Evolutionary conservation across 371 early-diverging fungal genomes (phyloP).

Genomic region (Ordospora colligata): DNA sequence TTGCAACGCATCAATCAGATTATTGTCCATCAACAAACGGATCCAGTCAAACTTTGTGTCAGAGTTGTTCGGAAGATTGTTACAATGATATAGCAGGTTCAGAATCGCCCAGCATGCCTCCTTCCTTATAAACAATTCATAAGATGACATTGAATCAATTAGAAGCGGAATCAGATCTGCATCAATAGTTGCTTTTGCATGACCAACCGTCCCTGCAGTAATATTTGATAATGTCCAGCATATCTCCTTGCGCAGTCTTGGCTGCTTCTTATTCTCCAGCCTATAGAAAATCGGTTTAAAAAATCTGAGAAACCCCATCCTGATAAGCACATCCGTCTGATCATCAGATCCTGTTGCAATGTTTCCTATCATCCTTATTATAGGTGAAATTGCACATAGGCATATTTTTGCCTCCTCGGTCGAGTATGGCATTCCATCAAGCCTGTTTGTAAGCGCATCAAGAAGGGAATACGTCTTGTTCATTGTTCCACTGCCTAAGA

Average conservation of each 20-base stretch:
- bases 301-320: slow-evolving; percentile 68
- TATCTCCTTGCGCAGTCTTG: slow-evolving; percentile 91
- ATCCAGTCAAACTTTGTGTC: slow-evolving; percentile 28
- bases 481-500: slow-evolving; percentile 73
- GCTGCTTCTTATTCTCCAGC: slow-evolving; percentile 70
- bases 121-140: slow-evolving; percentile 89
- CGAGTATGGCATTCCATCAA: not conserved
- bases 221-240: slow-evolving; percentile 99
- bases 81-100: slow-evolving; percentile 63
- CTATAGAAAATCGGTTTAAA: slow-evolving; percentile 65
- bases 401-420: slow-evolving; percentile 30
- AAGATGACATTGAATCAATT: slow-evolving; percentile 71
- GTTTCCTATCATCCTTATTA: slow-evolving; percentile 91
- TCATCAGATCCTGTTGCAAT: slow-evolving; percentile 94
- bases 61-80: not conserved
- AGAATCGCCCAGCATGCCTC: slow-evolving; percentile 99
- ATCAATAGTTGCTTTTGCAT: slow-evolving; percentile 84
- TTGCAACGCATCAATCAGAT: slow-evolving; percentile 81
- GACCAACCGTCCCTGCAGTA: slow-evolving; percentile 89
- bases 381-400: slow-evolving; percentile 67
- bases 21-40: slow-evolving; percentile 72
- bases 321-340: slow-evolving; percentile 85
- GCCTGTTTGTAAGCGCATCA: slow-evolving; percentile 10
- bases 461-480: slow-evolving; percentile 28
- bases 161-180: slow-evolving; percentile 80